Evolutionary conservation across 2,329 filamentous ascomycete species (phyloP), one percentile per base, ranked within the genome.

Genomic region (Apiospora rasikravindrae): DNA sequence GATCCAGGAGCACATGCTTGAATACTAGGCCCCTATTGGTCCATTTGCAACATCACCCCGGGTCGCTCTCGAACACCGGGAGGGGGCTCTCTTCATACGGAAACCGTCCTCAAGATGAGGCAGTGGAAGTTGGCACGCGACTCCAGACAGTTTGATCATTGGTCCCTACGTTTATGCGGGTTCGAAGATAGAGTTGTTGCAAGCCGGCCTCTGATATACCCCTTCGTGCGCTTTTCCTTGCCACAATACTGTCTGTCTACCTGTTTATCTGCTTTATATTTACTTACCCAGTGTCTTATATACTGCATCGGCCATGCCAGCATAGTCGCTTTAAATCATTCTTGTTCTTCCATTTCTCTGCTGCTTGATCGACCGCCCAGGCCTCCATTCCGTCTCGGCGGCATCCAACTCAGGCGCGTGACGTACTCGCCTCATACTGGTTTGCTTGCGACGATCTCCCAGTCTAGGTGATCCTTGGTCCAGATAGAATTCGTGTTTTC

Each of bases 201-300:
- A 40, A 40, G 33, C 29, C 40, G 57, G 57, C 57, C 29, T 64
- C 57, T 64, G 57, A 64, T 64, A 64, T 37, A 40, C 22, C 57
- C 57, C 57, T 64, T 64, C 57, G 57, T 64, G 57, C 57, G 57
- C 57, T 64, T 64, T n/a, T 64, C 57, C 57, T 37, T 40, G 57
- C 33, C 33, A 29, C 57, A 2, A 13, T n/a, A 8, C n/a, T 37
- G 19, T 5, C 33, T 40, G 22, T 49, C 45, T 42, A 29, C 26
- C 51, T 57, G 29, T 33, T 10, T 6, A 40, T 40, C 33, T 64
- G 8, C 33, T 37, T 37, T 7, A 37, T 64, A 33, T 40, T 40
- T 64, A 14, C 22, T 24, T 64, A 13, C 11, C 19, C 57, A 40
- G 57, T 40, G 57, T 64, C 29, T 64, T 22, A 64, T 64, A 64